Base-by-base conservation (phyloP, 768 basidiomycete species). In the Lepiota subincarnata region DNA sequence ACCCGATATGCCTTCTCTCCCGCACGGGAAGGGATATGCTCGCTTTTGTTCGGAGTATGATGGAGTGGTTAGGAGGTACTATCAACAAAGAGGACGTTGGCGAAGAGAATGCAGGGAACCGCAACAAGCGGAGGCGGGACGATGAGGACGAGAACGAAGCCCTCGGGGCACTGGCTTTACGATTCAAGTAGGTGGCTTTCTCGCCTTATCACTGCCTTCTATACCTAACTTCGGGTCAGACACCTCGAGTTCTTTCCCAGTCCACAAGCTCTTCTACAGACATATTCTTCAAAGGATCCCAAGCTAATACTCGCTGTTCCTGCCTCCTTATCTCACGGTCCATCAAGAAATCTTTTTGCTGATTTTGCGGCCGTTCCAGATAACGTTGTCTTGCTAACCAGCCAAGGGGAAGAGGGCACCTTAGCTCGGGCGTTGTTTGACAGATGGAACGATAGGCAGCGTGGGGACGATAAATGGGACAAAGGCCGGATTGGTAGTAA, bases 41-140 rank as follows among this genome's bases (percentile, higher is more conserved):
- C 34, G 87, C 89, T 1, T 92, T 94, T 63, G 91, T 97, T 22
- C 74, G 94, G 55, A 95, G 91, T 74, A 88, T 98, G 89, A 96
- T 97, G 82, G 97, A 98, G 66, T 98, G 95, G 93, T 83, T 99
- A 57, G 97, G 97, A 8, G 96, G 97, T 0, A 93, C 91, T 12
- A 85, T 97, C 49, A 91, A 86, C 61, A 92, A 92, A 63, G 92
- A 94, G 61, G 93, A 96, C 57, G 88, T 91, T 1, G 87, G 91
- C 2, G 91, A 89, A 65, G 87, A 89, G 26, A 83, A 80, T 6
- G 76, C 79, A 28, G 76, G 77, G 42, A 76, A 79, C 38, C 72
- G 77, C 35, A 74, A 77, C 57, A 78, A 82, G 57, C 72, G 84
- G 56, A 70, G 77, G 47, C 73, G 77, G 5, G 85, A 86, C 48